Percentiles rank a stretch among this genome's conserved stretches.
Evolutionary conservation across 176 grass and related monocot species (phyloP).

Genomic region (Triticum dicoccoides): DNA sequence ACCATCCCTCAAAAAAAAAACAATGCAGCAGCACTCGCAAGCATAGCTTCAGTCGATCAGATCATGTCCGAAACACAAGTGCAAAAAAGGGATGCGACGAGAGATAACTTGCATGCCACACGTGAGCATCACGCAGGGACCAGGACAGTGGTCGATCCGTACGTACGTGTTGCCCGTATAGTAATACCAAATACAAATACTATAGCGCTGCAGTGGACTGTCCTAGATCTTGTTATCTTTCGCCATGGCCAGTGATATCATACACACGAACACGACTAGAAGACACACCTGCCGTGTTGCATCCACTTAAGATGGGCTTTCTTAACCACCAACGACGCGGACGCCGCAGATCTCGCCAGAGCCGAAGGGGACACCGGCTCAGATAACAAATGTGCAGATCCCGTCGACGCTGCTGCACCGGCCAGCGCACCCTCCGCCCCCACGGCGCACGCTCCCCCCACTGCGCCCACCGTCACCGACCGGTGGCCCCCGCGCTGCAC

Average conservation of each 20-base stretch:
- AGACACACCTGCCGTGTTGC: not conserved
- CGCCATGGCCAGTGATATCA: not conserved
- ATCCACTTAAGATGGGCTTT: not conserved
- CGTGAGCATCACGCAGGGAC: too few species aligned
- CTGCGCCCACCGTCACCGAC: not conserved
- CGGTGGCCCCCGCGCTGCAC: not conserved
- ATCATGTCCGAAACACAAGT: too few species aligned
- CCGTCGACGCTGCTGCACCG: conserved; percentile 2
- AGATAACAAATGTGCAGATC: conserved; percentile 31
- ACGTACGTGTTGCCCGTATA: not conserved
- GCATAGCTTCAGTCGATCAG: too few species aligned
- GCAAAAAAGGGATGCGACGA: too few species aligned
- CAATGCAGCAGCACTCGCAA: too few species aligned
- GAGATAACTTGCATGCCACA: too few species aligned
- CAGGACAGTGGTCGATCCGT: too few species aligned
- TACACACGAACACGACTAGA: not conserved
- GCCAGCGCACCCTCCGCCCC: not conserved
- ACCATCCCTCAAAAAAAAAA: too few species aligned
- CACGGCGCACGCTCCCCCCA: not conserved
- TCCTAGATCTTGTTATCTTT: conserved; percentile 8
- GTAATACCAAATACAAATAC: not conserved
- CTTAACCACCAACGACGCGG: not conserved
- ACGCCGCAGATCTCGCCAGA: conserved; percentile 14
- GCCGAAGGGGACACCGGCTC: not conserved
- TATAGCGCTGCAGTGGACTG: not conserved